phyloP scores from a whole-genome alignment of 805 yeast species.

The Barnettozyma pratensis region DNA sequence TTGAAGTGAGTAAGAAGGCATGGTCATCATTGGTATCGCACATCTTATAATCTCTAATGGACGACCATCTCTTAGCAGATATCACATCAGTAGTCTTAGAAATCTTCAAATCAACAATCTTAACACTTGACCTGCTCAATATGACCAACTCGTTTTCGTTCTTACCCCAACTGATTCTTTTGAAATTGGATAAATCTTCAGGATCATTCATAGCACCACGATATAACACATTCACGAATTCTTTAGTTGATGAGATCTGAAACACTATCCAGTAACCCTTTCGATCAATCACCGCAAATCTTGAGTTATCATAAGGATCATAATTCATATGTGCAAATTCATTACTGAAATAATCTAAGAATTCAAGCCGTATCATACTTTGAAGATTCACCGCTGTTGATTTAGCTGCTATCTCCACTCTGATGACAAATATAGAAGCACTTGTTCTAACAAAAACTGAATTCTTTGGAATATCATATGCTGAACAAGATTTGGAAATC shows the following conservation, averaged over 20 bases:
- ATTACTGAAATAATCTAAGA: slow-evolving; percentile 25
- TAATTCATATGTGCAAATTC: slow-evolving; percentile 42
- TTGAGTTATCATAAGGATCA: slow-evolving; percentile 35
- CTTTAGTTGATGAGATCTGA: slow-evolving; percentile 12
- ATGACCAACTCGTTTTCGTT: slow-evolving; percentile 27
- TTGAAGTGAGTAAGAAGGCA: slow-evolving; percentile 57
- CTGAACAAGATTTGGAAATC: slow-evolving; percentile 24
- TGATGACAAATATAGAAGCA: slow-evolving; percentile 29
- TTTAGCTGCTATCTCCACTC: slow-evolving; percentile 19
- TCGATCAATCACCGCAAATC: slow-evolving; percentile 42
- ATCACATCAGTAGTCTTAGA: slow-evolving; percentile 27
- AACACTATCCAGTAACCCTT: slow-evolving; percentile 49
- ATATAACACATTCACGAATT: neutral
- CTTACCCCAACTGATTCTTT: slow-evolving; percentile 42
- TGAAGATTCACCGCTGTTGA: neutral
- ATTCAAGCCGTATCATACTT: slow-evolving; percentile 1
- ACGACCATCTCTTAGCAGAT: slow-evolving; percentile 24
- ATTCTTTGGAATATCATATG: slow-evolving; percentile 23
- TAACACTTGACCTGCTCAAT: slow-evolving; percentile 40
- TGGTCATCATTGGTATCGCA: slow-evolving; percentile 27
- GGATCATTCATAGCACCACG: slow-evolving; percentile 31
- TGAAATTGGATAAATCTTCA: slow-evolving; percentile 52
- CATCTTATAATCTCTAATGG: slow-evolving; percentile 37
- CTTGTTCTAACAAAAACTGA: slow-evolving; percentile 35
- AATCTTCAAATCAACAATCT: slow-evolving; percentile 26